A percentile compares a stretch with the other conserved stretches of the same genome.
phyloP scores from a whole-genome alignment of 768 basidiomycete genomes.

The Mrakia blollopis region DNA sequence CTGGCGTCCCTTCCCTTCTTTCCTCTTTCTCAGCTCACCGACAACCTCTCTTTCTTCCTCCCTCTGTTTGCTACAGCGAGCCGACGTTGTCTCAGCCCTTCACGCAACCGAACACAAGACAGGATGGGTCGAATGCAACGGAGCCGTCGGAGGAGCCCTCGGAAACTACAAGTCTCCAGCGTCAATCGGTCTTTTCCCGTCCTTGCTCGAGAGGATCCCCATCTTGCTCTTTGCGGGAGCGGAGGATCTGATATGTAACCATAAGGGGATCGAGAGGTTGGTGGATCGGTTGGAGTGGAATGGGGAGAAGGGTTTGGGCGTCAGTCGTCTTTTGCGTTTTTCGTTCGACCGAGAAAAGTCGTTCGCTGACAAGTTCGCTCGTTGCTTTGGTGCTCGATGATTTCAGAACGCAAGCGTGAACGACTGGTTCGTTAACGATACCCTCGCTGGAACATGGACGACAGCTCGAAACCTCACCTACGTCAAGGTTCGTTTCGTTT shows the following conservation, averaged over 20 bases:
- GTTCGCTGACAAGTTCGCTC: slow-evolving; percentile 55
- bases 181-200: slow-evolving; percentile 69
- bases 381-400: too few relatives aligned
- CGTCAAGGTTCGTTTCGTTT: slow-evolving; percentile 59
- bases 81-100: slow-evolving; percentile 72
- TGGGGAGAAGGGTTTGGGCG: slow-evolving; percentile 75
- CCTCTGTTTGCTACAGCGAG: slow-evolving; percentile 52
- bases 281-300: slow-evolving; percentile 81
- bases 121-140: slow-evolving; percentile 81
- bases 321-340: slow-evolving; percentile 47
- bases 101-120: slow-evolving; percentile 73
- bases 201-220: slow-evolving; percentile 69
- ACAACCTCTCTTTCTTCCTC: neutral
- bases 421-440: slow-evolving; percentile 59
- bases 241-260: slow-evolving; percentile 94
- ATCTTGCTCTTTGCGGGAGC: slow-evolving; percentile 92
- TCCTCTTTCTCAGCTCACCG: slow-evolving; percentile 6
- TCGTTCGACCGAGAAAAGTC: slow-evolving; percentile 52
- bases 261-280: slow-evolving; percentile 81
- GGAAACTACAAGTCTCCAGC: slow-evolving; percentile 57
- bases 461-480: slow-evolving; percentile 85
- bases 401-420: slow-evolving; percentile 40
- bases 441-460: slow-evolving; percentile 85
- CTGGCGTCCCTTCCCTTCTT: neutral
- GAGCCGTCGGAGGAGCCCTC: slow-evolving; percentile 62